Base-by-base conservation (phyloP, 2,329 filamentous ascomycete species). In the Pyrenophora tritici-repentis region DNA sequence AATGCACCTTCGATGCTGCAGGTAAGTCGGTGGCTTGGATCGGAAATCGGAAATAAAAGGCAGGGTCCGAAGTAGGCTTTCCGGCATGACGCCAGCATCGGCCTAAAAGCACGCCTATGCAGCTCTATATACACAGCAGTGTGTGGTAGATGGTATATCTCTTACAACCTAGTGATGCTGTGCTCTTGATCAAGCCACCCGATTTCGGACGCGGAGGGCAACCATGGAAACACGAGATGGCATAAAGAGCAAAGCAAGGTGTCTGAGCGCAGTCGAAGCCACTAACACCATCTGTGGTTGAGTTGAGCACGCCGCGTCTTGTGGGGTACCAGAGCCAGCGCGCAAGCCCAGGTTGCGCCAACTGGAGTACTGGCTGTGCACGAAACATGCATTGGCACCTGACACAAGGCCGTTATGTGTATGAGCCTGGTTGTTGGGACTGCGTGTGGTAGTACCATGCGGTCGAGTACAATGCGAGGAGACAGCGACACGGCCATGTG, bases 341-440 rank as follows among this genome's bases (percentile, higher is more conserved):
- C 12, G n/a, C 16, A 20, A 26, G 34, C 38, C 42, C 50, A 17
- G 16, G 26, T 50, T 40, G 36, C 39, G 42, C 18, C 14, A 20
- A 9, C 47, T 51, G 43, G 49, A 44, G 24, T 26, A 26, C 3
- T 48, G 46, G 44, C 50, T 44, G 49, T 41, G 54, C 53, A 66
- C 62, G 62, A 52, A 54, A 47, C 63, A 67, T 67, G 65, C 56
- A 65, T 42, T 64, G 54, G 59, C 64, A 66, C 65, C 61, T 70
- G 52, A 65, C 65, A 70, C 62, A 63, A 65, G 60, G 61, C 66
- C 62, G 63, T 67, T 70, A 34, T 48, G 47, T 44, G 58, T 44
- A 53, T 32, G 57, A 59, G 70, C 70, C 70, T 56, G 70, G 70
- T 72, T 63, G 52, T 59, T 60, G 70, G 70, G 62, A 60, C 43